phyloP scores from a whole-genome alignment of 495 filamentous ascomycete species.

The Hyaloscypha finlandica region DNA sequence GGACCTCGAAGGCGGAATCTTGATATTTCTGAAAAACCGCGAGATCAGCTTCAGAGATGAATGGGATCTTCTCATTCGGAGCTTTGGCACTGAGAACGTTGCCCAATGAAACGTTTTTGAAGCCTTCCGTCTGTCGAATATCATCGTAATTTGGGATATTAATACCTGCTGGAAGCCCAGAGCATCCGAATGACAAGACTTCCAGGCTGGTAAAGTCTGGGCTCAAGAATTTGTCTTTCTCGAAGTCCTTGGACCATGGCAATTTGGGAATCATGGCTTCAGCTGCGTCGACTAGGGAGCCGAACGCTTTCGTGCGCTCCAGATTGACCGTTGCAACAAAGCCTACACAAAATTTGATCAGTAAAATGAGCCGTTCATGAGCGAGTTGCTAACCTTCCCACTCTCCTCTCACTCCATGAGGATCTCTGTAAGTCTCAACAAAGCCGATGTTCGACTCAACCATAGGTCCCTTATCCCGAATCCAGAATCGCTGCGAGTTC shows the following conservation, averaged over 20 bases:
- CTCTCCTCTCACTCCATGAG: conserved; percentile 88
- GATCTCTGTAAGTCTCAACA: conserved; percentile 95
- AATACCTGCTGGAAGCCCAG: conserved; percentile 80
- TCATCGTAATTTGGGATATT: conserved; percentile 91
- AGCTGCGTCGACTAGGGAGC: conserved; percentile 77
- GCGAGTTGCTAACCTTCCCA: conserved; percentile 66
- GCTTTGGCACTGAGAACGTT: conserved; percentile 90
- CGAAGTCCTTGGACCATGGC: conserved; percentile 86
- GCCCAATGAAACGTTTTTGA: conserved; percentile 94
- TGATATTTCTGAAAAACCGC: conserved; percentile 77
- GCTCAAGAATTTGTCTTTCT: conserved; percentile 91
- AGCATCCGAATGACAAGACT: conserved; percentile 67
- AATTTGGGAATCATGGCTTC: conserved; percentile 82
- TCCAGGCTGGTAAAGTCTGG: conserved; percentile 93
- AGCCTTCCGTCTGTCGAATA: conserved; percentile 89
- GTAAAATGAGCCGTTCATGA: not conserved
- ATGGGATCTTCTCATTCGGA: conserved; percentile 86
- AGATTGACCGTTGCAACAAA: conserved; percentile 61
- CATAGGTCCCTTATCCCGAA: conserved; percentile 84
- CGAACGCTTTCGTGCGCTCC: conserved; percentile 90
- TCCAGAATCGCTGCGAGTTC: conserved; percentile 88
- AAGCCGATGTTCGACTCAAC: conserved; percentile 94
- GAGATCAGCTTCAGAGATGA: conserved; percentile 74
- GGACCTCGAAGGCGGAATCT: conserved; percentile 88
- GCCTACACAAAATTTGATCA: conserved; percentile 16